Percentiles rank a stretch among this genome's conserved stretches.
phyloP scores from a whole-genome alignment of 176 grass and related monocot genomes.

The Miscanthus lutarioriparius region DNA sequence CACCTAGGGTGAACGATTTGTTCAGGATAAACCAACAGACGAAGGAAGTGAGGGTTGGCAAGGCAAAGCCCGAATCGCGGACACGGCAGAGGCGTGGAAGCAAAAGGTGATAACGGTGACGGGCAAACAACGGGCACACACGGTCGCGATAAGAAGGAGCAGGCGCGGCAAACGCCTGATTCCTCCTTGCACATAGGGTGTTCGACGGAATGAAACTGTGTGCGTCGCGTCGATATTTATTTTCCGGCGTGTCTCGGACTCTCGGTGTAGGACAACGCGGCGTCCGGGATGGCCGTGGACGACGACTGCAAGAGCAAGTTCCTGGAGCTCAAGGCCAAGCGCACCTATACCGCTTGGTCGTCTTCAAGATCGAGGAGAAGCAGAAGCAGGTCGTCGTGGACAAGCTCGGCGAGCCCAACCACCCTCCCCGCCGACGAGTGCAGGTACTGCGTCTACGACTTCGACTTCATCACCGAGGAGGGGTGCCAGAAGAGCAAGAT shows the following conservation, averaged over 20 bases:
- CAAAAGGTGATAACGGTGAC: too few relatives aligned
- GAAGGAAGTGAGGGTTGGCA: background rate
- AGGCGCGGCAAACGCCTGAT: too few relatives aligned
- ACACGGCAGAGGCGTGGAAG: background rate
- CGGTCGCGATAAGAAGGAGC: too few relatives aligned
- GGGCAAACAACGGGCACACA: background rate
- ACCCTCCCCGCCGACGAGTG: slow-evolving; percentile 56
- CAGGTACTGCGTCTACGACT: slow-evolving; percentile 61
- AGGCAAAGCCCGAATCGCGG: too few relatives aligned
- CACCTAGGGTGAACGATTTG: too few relatives aligned
- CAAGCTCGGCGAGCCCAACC: slow-evolving; percentile 6
- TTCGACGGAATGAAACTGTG: background rate
- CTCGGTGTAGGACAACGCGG: slow-evolving; percentile 43
- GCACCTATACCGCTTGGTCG: slow-evolving; percentile 19
- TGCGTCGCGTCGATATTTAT: background rate
- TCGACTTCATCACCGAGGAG: slow-evolving; percentile 54
- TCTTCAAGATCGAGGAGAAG: slow-evolving; percentile 57
- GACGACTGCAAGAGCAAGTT: slow-evolving; percentile 44
- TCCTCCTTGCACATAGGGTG: background rate
- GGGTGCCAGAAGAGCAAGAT: slow-evolving; percentile 64
- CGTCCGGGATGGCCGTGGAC: slow-evolving; percentile 54
- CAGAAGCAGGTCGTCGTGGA: slow-evolving; percentile 51
- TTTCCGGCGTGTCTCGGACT: background rate
- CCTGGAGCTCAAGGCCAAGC: slow-evolving; percentile 9
- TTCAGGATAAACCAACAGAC: background rate